Base-by-base conservation (phyloP, 495 filamentous ascomycete species). In the Echria macrotheca region DNA sequence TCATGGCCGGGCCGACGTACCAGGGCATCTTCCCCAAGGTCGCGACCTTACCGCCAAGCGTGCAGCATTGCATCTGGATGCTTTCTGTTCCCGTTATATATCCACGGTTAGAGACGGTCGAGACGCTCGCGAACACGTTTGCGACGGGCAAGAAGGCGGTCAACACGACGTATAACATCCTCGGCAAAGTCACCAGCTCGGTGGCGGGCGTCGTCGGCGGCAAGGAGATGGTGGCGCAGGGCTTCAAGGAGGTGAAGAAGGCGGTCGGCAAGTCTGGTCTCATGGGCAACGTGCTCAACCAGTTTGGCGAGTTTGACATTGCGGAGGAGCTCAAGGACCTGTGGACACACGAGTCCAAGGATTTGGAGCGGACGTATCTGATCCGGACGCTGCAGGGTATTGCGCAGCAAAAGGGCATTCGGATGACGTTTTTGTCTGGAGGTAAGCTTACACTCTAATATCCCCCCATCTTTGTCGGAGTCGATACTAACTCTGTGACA, bases 311-410 rank as follows among this genome's bases (percentile, higher is more conserved):
- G 43, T 83, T 98, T 42, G 93, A 96, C 63, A 78, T 97, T 17
- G 80, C 90, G 44, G 93, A 98, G 67, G 94, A 96, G 64, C 69
- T 98, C 25, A 79, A 90, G 54, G 94, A 98, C 64, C 83, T 93
- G 72, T 98, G 93, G 93, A 98, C 94, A 14, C 93, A 98, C 63
- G 91, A 97, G 44, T 88, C 83, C 21, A 98, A 98, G 79, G 93
- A 98, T 54, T 81, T 98, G 42, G 93, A 98, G 66, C 80, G 93
- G 47, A 98, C 93, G 22, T 98, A 98, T 61, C 71, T 98, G 39
- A 95, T 98, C 64, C 83, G 93, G 45, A 98, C 91, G 9, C 78
- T 98, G 12, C 93, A 98, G 63, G 87, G 87, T 8, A 97, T 98
- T 53, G 77, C 93, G 1, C 86, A 93, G 61, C 89, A 95, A 61